phyloP scores from a whole-genome alignment of 2,329 filamentous ascomycete species.

The Aspergillus sp. region DNA sequence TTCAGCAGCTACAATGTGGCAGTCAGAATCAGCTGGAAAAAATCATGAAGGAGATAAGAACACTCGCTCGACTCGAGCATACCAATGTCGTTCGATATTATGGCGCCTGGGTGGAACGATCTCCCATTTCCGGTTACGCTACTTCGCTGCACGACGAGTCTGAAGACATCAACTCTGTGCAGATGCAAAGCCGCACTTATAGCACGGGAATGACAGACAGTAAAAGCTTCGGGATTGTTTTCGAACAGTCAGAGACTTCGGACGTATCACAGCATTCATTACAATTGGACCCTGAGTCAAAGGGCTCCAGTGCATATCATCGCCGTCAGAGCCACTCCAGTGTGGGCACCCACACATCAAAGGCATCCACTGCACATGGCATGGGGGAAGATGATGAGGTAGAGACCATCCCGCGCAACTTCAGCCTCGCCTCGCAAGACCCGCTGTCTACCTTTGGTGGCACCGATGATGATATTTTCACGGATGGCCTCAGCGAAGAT shows the following conservation, averaged over 20 bases:
- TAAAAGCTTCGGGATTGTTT: constrained; percentile 42
- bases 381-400: constrained; percentile 51
- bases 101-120: constrained; percentile 63
- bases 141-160: constrained; percentile 9
- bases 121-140: constrained; percentile 26
- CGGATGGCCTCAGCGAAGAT: constrained; percentile 42
- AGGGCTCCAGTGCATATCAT: background rate
- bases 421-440: constrained; percentile 32
- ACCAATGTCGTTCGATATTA: constrained; percentile 68
- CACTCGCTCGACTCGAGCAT: constrained; percentile 64
- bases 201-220: constrained; percentile 25
- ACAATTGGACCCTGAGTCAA: background rate
- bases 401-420: constrained; percentile 51
- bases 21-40: constrained; percentile 57
- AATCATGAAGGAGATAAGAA: constrained; percentile 62
- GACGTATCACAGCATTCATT: background rate
- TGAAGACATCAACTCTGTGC: constrained; percentile 16
- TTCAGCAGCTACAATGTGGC: constrained; percentile 54
- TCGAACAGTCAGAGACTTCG: constrained; percentile 40
- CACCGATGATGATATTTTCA: constrained; percentile 44
- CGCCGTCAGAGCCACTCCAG: constrained; percentile 35
- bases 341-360: constrained; percentile 43
- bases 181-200: constrained; percentile 17
- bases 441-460: constrained; percentile 38
- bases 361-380: constrained; percentile 41